Evolutionary conservation across 2,329 filamentous ascomycete species (phyloP).

Genomic region (Dactylella cylindrospora): DNA sequence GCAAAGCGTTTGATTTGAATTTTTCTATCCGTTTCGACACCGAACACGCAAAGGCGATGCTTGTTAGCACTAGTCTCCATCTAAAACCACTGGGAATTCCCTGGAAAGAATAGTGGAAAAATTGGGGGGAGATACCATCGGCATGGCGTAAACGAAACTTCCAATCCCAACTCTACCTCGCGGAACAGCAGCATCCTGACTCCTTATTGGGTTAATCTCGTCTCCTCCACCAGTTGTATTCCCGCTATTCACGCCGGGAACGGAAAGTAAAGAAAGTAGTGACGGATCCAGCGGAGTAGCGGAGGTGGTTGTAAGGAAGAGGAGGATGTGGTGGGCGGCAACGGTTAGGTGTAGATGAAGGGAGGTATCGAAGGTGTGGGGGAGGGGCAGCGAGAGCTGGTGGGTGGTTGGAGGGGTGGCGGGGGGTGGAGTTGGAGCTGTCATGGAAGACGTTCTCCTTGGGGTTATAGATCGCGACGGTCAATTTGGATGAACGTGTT

Average conservation of each 20-base stretch:
- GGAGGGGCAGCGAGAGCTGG: slow-evolving; percentile 63
- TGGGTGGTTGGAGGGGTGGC: slow-evolving; percentile 40
- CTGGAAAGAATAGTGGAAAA: background rate
- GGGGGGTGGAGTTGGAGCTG: slow-evolving; percentile 4
- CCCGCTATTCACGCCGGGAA: slow-evolving; percentile 16
- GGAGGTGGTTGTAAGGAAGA: slow-evolving; percentile 64
- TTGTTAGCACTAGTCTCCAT: background rate
- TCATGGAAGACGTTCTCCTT: too few relatives aligned
- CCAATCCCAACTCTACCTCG: slow-evolving; percentile 64
- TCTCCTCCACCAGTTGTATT: slow-evolving; percentile 11
- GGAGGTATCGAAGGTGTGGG: slow-evolving; percentile 62
- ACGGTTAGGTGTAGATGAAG: slow-evolving; percentile 64
- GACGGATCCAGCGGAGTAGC: slow-evolving; percentile 57
- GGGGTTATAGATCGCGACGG: too few relatives aligned
- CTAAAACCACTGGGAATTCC: background rate
- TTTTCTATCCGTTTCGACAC: slow-evolving; percentile 50
- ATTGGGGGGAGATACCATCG: slow-evolving; percentile 66
- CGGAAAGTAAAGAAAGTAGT: slow-evolving; percentile 51
- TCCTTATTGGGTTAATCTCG: slow-evolving; percentile 24
- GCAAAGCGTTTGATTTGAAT: slow-evolving; percentile 65
- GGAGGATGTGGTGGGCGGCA: slow-evolving; percentile 60
- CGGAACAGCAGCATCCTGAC: slow-evolving; percentile 43
- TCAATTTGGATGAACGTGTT: too few relatives aligned
- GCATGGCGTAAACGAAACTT: slow-evolving; percentile 90
- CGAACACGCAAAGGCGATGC: too few relatives aligned